Base-by-base conservation (phyloP, 441 rosid genomes). In the Hura crepitans region DNA sequence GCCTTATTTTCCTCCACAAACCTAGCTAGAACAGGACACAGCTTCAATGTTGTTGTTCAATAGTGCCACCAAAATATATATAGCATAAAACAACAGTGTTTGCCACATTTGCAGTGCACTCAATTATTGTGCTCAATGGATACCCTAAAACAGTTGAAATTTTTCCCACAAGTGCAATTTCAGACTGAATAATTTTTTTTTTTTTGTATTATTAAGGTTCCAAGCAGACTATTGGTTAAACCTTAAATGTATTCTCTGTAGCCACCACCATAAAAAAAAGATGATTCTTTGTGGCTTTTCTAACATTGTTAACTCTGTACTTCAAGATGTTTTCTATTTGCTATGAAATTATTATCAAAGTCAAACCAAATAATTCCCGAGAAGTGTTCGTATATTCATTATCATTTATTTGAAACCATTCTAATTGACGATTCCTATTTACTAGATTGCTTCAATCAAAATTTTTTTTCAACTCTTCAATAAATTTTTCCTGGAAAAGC, bases 21-120 rank as follows among this genome's bases (percentile, higher is more conserved):
- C 18, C 63, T 62, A 43, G 59, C 64, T 43, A 50, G 0, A 37
- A 70, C 28, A 50, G 39, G 42, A 58, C 64, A 20, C 18, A 4
- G 33, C 42, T 60, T 39, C 68, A 33, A 28, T 27, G 64, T 43
- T 63, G 30, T 47, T 23, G 28, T 20, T 27, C 58, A 68, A 71
- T 49, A 45, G 74, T 68, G 22, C 14, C n/a, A n/a, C n/a, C n/a
- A 2, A 35, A 51, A 14, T 20, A 51, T 23, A 33, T 30, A 56
- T 65, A 50, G 76, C 66, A 60, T n/a, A n/a, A n/a, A 49, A 60
- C n/a, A 73, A 65, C 75, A 78, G 78, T 71, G 43, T 22, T 14
- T 58, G 39, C 68, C 59, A 62, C 31, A 35, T 20, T 55, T 15
- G 25, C 35, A 22, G 73, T 63, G 62, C 47, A 47, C 77, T 78